Evolutionary conservation across 768 basidiomycete species (phyloP).

Genomic region (Hypsizygus marmoreus): DNA sequence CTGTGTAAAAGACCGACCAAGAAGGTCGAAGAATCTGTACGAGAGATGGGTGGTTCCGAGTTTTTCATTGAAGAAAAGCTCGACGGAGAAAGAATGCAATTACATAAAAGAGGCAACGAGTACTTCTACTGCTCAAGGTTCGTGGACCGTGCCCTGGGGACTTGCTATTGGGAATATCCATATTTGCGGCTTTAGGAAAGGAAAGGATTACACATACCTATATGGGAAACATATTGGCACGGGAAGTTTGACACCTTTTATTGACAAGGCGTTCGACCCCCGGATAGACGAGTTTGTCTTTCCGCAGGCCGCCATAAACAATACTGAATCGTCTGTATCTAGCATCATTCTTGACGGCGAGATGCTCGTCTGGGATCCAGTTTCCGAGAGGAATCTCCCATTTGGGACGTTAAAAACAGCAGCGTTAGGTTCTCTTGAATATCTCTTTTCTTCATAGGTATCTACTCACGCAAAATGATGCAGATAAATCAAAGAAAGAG

Average conservation of each 20-base stretch:
- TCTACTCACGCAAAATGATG: neutral
- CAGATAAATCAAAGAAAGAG: conserved; percentile 73
- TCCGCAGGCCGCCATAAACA: neutral
- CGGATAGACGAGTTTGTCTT: conserved; percentile 77
- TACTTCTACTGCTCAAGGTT: conserved; percentile 93
- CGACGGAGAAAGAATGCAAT: conserved; percentile 94
- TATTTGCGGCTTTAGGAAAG: conserved; percentile 56
- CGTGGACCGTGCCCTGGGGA: conserved; percentile 7
- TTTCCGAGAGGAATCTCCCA: conserved; percentile 82
- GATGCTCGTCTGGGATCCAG: conserved; percentile 98
- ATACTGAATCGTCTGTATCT: neutral
- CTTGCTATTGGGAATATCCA: neutral
- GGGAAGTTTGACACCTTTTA: conserved; percentile 88
- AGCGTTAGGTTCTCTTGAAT: conserved; percentile 63
- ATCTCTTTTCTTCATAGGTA: neutral
- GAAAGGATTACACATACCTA: conserved; percentile 87
- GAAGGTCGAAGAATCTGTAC: conserved; percentile 81
- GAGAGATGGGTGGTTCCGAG: conserved; percentile 73
- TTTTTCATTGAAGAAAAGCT: conserved; percentile 98
- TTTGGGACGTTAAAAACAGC: conserved; percentile 95
- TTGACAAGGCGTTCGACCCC: conserved; percentile 73
- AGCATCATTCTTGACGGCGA: conserved; percentile 97
- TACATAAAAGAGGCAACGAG: conserved; percentile 90
- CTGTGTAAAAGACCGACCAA: conserved; percentile 86
- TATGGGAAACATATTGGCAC: conserved; percentile 84